phyloP scores from a whole-genome alignment of 2,329 filamentous ascomycete genomes.

The Cryphonectria naterciae region DNA sequence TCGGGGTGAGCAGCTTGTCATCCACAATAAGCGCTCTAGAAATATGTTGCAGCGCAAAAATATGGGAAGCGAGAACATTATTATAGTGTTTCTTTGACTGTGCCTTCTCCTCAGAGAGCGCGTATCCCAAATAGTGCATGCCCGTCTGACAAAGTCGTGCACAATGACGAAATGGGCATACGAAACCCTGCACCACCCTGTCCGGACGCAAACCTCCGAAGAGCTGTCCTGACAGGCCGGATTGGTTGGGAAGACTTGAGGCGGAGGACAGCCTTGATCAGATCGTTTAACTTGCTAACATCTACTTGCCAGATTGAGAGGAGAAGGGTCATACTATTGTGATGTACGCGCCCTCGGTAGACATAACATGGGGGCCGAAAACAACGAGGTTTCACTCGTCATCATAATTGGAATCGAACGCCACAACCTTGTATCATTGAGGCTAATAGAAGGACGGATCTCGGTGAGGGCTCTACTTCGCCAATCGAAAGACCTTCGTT shows the following conservation, averaged over 20 bases:
- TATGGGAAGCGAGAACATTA: not conserved
- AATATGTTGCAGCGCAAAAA: no score
- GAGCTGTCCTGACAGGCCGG: not conserved
- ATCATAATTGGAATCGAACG: not conserved
- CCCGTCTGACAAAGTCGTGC: slow-evolving; percentile 1
- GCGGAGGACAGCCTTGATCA: not conserved
- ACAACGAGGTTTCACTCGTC: not conserved
- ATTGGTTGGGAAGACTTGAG: not conserved
- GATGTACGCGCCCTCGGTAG: not conserved
- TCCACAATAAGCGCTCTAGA: not conserved
- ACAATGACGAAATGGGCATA: not conserved
- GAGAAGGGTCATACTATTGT: not conserved
- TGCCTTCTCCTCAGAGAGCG: not conserved
- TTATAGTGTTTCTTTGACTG: not conserved
- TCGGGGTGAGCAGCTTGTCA: not conserved
- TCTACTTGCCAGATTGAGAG: not conserved
- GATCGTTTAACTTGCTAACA: not conserved
- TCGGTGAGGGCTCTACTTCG: not conserved
- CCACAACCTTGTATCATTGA: not conserved
- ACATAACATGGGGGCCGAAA: not conserved
- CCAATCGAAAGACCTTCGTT: not conserved
- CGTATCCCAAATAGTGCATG: not conserved
- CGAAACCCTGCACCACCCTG: not conserved
- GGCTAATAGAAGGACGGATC: not conserved
- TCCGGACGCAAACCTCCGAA: not conserved